These are phyloP conservation scores for Botrytis fabae DNA, from an alignment of 2,329 filamentous ascomycete genomes.

Conservation along the genomic window DNA sequence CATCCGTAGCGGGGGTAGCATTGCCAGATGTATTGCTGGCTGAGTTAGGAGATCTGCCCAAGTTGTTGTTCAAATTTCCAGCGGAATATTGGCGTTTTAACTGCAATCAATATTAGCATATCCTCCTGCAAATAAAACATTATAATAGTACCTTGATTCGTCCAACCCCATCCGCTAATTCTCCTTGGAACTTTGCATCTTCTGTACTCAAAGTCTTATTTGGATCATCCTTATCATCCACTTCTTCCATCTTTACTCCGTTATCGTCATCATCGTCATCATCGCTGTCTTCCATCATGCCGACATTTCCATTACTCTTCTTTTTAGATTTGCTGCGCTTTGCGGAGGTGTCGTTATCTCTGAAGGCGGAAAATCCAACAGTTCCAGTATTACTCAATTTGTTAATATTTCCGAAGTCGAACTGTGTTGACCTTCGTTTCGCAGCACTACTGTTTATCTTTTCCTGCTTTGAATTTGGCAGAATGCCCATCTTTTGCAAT, in stretches of 20 bases:
- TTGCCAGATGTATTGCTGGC: conserved; percentile 46
- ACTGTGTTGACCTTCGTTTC: conserved; percentile 80
- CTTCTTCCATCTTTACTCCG: conserved; percentile 65
- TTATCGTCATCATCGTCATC: conserved; percentile 74
- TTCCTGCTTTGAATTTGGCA: conserved; percentile 63
- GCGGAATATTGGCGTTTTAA: conserved; percentile 79
- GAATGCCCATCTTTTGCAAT: conserved; percentile 93
- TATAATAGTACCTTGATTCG: conserved; percentile 70
- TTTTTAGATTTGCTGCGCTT: conserved; percentile 61
- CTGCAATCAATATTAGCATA: conserved; percentile 45
- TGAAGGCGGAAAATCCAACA: conserved; percentile 86
- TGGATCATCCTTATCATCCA: conserved; percentile 58
- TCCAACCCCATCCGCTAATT: conserved; percentile 77
- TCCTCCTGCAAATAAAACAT: neutral
- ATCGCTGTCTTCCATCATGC: conserved; percentile 68
- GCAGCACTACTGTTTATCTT: conserved; percentile 59
- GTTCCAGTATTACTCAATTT: conserved; percentile 85
- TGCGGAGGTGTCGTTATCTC: conserved; percentile 63
- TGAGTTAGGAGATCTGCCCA: conserved; percentile 50
- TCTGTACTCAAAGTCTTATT: conserved; percentile 62
- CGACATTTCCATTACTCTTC: conserved; percentile 60
- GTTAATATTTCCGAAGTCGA: conserved; percentile 82
- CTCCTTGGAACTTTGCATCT: conserved; percentile 69
- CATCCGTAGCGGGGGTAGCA: conserved; percentile 46
- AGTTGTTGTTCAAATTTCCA: conserved; percentile 58